These are phyloP conservation scores for Penstemon eatonii DNA, from an alignment of 257 asterid genomes.

Conservation along the genomic window DNA sequence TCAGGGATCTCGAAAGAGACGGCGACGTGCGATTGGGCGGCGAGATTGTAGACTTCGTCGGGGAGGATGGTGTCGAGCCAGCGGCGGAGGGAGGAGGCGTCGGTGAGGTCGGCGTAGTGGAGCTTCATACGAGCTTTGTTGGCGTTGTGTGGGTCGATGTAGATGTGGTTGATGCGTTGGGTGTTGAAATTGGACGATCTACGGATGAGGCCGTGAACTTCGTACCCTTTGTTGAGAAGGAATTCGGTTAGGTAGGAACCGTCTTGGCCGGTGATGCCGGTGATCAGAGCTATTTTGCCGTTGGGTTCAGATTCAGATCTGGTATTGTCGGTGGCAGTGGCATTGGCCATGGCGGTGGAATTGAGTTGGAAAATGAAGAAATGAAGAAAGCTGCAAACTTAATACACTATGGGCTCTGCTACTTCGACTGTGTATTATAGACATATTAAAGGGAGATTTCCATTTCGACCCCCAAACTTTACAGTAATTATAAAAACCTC, in stretches of 20 bases:
- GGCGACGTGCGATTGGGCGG: slow-evolving; percentile 98
- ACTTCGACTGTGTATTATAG: too few relatives aligned
- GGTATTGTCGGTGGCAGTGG: slow-evolving; percentile 24
- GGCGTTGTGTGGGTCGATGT: slow-evolving; percentile 96
- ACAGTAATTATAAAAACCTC: too few relatives aligned
- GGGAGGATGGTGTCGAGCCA: slow-evolving; percentile 92
- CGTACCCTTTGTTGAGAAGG: slow-evolving; percentile 72
- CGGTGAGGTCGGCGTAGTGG: slow-evolving; percentile 94
- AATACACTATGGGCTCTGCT: too few relatives aligned
- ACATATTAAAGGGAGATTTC: too few relatives aligned
- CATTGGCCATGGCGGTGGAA: slow-evolving; percentile 26
- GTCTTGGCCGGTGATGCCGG: slow-evolving; percentile 98
- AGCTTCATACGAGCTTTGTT: slow-evolving; percentile 87
- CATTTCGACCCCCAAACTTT: too few relatives aligned
- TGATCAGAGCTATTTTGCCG: slow-evolving; percentile 80
- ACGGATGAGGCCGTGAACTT: slow-evolving; percentile 95
- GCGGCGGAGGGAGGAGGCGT: slow-evolving; percentile 99
- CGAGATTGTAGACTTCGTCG: slow-evolving; percentile 95
- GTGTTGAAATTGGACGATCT: slow-evolving; percentile 97
- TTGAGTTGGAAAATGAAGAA: background rate
- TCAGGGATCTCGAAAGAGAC: slow-evolving; percentile 99
- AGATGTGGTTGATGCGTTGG: slow-evolving; percentile 91
- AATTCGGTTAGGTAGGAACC: slow-evolving; percentile 95
- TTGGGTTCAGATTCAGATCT: slow-evolving; percentile 41
- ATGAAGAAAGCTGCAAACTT: too few relatives aligned